Evolutionary conservation across 176 grass and related monocot genomes (phyloP), one percentile per base, ranked within the genome.

Genomic region (Canna indica): DNA sequence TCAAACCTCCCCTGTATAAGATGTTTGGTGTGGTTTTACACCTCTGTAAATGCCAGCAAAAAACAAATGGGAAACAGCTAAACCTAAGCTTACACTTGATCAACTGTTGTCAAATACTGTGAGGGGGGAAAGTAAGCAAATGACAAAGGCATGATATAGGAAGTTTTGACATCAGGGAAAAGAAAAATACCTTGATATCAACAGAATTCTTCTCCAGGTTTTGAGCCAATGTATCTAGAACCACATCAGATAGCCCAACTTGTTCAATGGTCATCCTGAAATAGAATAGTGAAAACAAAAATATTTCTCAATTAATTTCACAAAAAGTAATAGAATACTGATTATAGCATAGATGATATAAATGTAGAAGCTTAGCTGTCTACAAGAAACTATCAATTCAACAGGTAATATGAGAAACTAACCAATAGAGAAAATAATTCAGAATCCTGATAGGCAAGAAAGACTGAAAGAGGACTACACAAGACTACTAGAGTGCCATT

Each of bases 1-100:
- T 97, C 93, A 83, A 81, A 90, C 56, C 88, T 92, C 26, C 82
- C 82, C 93, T 97, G 84, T 78, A 85, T 71, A 85, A 83, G 63
- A 83, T 67, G 73, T 70, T 75, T 70, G 69, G 72, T 59, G 64
- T 69, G 54, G 65, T 69, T 77, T 77, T 64, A 77, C 47, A 77
- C 35, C 22, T 77, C 64, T 77, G 68, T 46, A 30, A 73, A 36
- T 48, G 32, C 59, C 58, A 79, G 53, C 39, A 50, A 59, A 58
- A 74, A 38, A 39, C 72, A 36, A 85, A 82, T 41, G 52, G 50
- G 79, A 80, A 84, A 79, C 36, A 79, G 68, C 46, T 74, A 82
- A 71, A 77, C 26, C 24, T 41, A 75, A 59, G 69, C 77, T 84
- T 50, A 28, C 56, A 18, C 64, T 66, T 72, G 30, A 62, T 16